These are phyloP conservation scores for Platanthera zijinensis DNA, from an alignment of 106 monocot species.

Conservation along the genomic window DNA sequence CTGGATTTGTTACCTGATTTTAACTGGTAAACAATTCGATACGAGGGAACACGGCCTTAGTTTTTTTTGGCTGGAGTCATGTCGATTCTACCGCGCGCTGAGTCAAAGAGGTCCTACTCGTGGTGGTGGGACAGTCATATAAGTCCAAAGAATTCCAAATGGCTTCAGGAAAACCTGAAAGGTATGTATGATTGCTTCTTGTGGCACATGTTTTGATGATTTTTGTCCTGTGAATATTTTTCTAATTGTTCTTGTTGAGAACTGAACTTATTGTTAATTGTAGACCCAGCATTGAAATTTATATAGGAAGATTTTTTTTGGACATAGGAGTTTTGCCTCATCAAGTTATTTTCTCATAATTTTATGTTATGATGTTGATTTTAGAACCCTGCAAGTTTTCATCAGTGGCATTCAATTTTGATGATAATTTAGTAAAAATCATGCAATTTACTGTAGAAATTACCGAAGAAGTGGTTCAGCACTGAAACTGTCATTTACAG, in stretches of 20 bases:
- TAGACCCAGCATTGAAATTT: background rate
- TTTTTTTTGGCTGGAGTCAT: constrained; percentile 15
- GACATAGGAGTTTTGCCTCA: background rate
- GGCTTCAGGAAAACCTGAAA: constrained; percentile 65
- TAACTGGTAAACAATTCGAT: background rate
- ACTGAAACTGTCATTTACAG: background rate
- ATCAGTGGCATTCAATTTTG: background rate
- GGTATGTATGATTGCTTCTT: constrained; percentile 22
- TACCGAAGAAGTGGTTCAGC: background rate
- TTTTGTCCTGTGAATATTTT: background rate
- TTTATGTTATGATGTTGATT: background rate
- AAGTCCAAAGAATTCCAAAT: constrained; percentile 67
- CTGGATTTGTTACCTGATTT: constrained; percentile 3
- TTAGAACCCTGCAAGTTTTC: background rate
- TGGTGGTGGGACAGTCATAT: constrained; percentile 88
- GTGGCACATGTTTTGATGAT: background rate
- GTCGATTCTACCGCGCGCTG: constrained; percentile 35
- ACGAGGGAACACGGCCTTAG: no score
- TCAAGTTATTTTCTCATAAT: background rate
- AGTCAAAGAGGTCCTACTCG: constrained; percentile 41
- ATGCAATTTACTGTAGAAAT: background rate
- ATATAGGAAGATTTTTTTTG: background rate
- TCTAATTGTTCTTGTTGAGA: background rate
- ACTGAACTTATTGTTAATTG: background rate
- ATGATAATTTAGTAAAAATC: background rate